phyloP scores from a whole-genome alignment of 139 green algal species.

The Closterium sp. region DNA sequence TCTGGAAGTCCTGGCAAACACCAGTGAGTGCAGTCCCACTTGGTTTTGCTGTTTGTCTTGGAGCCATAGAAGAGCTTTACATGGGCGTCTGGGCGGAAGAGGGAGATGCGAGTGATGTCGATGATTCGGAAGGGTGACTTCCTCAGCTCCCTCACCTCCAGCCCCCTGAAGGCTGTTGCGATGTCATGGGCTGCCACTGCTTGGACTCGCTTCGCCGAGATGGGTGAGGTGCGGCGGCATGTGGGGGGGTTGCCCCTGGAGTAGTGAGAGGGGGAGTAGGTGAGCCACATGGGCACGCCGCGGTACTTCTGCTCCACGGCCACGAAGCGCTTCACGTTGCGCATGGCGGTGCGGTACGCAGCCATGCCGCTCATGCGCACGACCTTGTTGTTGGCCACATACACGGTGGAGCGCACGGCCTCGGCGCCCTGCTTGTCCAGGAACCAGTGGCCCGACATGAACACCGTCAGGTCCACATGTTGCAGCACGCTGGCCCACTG shows the following conservation, averaged over 20 bases:
- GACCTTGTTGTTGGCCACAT: not conserved
- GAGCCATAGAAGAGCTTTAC: slow-evolving; percentile 19
- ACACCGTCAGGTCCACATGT: slow-evolving; percentile 24
- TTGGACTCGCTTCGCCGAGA: not conserved
- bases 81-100: slow-evolving; percentile 29
- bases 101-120: slow-evolving; percentile 44
- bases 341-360: slow-evolving; percentile 9
- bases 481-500: slow-evolving; percentile 9
- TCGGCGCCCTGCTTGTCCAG: slow-evolving; percentile 10
- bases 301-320: not conserved
- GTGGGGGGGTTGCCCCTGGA: not conserved
- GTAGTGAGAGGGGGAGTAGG: slow-evolving; percentile 43
- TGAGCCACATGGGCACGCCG: slow-evolving; percentile 41
- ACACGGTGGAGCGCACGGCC: slow-evolving; percentile 13
- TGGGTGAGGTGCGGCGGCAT: not conserved
- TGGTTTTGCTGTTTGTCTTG: slow-evolving; percentile 28
- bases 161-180: not conserved
- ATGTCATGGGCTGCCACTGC: not conserved
- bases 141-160: slow-evolving; percentile 1
- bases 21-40: slow-evolving; percentile 45
- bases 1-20: slow-evolving; percentile 41
- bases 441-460: slow-evolving; percentile 47
- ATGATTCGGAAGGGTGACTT: slow-evolving; percentile 18
- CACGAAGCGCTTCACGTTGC: slow-evolving; percentile 21
- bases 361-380: not conserved